Evolutionary conservation across 148 eudicot species (phyloP), one percentile per base, ranked within the genome.

Genomic region (Fallopia convolvulus): DNA sequence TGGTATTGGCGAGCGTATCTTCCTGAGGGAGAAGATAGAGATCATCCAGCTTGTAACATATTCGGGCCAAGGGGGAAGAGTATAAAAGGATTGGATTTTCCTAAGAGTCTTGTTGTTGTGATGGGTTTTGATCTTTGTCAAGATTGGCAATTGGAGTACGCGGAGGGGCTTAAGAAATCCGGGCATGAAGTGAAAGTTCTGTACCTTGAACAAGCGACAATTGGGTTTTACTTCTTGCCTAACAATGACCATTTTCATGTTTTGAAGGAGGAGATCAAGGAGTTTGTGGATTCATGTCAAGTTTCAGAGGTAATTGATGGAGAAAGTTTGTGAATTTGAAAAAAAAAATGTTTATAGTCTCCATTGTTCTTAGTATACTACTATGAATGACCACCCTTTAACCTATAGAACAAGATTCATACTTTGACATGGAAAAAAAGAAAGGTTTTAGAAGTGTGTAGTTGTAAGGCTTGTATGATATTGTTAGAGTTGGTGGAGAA

Each of bases 1-100:
- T 75, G 77, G 77, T 75, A 75, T 75, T 75, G 77, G 77, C 39
- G 77, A 20, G 77, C 77, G 3, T 75, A 75, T 40, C 68, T 75
- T 13, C 77, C 77, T 8, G 77, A 75, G 0, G 77, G 66, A 36
- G 77, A 75, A n/a, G 66, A 75, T 39, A 75, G 77, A 21, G 77
- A 75, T 75, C 77, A 75, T 10, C 77, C 77, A 4, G 77, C 77
- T 13, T 75, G 77, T 53, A 75, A 75, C 20, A 75, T 75, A 15
- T 75, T 75, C 8, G 77, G 77, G 17, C 77, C 65, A 1, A 56
- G 77, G 21, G 26, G 66, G 21, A 53, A n/a, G 44, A 75, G 46
- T 12, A 5, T 75, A 0, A 32, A 75, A 39, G 77, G 77, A 15
- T 15, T 75, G 46, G 49, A 53, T 33, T 75, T 75, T 3, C 77